Evolutionary conservation across 2,329 filamentous ascomycete genomes (phyloP), one percentile per base, ranked within the genome.

Genomic region (Moelleriella libera): DNA sequence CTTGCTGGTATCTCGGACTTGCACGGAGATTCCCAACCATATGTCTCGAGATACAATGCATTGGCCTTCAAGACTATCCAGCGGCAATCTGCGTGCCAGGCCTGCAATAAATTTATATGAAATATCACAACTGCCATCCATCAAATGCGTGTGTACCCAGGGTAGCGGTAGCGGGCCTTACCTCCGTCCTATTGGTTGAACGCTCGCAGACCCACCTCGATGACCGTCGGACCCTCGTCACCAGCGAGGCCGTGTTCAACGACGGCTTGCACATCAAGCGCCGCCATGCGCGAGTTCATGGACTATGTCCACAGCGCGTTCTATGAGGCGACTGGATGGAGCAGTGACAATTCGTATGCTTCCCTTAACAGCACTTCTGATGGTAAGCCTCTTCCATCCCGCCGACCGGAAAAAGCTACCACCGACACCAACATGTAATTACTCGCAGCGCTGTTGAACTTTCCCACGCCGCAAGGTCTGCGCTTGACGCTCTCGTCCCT

Each of bases 271-370:
- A 46, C 52, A 60, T 48, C 43, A 48, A 46, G 49, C 51, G 54
- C 52, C 60, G 59, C 68, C 47, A 96, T 96, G 89, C 82, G 92
- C 70, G 84, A 89, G 68, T 96, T 95, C 72, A 94, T 96, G 87
- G 88, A 94, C 68, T 90, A 94, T 71, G 83, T 96, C 70, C 88
- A 94, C 68, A 78, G 84, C 68, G 85, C 87, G 59, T 96, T 95
- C 69, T 86, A 88, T 64, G 76, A 85, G 62, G 83, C 85, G 48
- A 89, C 88, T 43, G 78, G 83, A 63, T 96, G 89, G 89, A 85
- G 89, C 62, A 75, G 80, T 59, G 88, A 96, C 71, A 95, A 94
- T 66, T 92, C 86, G 51, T 96, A 96, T 68, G 82, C 86, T 55
- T 80, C 83, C 54, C 72, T 96, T 59, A 95, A 88, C 56, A 81